A percentile compares a stretch with the other conserved stretches of the same genome.
Evolutionary conservation across 306 rosid genomes (phyloP).

Genomic region (Pueraria montana): DNA sequence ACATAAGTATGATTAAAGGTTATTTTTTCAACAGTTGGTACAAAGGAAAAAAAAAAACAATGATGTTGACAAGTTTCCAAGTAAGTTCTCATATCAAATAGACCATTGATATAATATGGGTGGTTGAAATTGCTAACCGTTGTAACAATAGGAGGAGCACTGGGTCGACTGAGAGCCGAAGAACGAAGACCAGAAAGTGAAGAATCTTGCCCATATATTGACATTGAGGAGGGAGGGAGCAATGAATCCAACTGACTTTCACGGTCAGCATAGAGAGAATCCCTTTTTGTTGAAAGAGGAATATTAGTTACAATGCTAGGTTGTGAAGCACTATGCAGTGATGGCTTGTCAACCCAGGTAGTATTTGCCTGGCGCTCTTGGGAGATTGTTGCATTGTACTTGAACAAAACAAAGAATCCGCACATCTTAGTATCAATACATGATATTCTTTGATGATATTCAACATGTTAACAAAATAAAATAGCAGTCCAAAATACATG

Average conservation of each 20-base stretch:
- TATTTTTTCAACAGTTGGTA: constrained; percentile 18
- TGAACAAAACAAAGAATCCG: constrained; percentile 41
- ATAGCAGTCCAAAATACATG: constrained; percentile 12
- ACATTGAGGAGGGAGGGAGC: constrained; percentile 69
- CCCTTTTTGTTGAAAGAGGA: constrained; percentile 71
- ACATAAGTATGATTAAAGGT: constrained; percentile 9
- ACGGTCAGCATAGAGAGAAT: constrained; percentile 72
- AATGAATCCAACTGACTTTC: constrained; percentile 82
- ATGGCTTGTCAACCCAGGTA: constrained; percentile 73
- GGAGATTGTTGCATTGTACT: constrained; percentile 68
- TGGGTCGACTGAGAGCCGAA: constrained; percentile 73
- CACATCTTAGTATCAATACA: constrained; percentile 14
- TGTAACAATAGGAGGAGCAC: constrained; percentile 85
- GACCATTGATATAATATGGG: constrained; percentile 33
- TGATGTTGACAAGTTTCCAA: constrained; percentile 14
- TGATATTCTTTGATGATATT: constrained; percentile 8
- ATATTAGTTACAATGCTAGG: constrained; percentile 60
- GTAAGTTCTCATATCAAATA: constrained; percentile 27
- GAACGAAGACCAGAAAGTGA: constrained; percentile 77
- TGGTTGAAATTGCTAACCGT: constrained; percentile 64
- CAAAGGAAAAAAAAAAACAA: neutral
- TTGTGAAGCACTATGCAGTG: constrained; percentile 71
- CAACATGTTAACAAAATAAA: constrained; percentile 39
- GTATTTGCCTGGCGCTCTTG: constrained; percentile 77
- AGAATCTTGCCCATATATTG: constrained; percentile 78